phyloP scores from a whole-genome alignment of 2,329 filamentous ascomycete genomes.

The Trichophyton schoenleinii region DNA sequence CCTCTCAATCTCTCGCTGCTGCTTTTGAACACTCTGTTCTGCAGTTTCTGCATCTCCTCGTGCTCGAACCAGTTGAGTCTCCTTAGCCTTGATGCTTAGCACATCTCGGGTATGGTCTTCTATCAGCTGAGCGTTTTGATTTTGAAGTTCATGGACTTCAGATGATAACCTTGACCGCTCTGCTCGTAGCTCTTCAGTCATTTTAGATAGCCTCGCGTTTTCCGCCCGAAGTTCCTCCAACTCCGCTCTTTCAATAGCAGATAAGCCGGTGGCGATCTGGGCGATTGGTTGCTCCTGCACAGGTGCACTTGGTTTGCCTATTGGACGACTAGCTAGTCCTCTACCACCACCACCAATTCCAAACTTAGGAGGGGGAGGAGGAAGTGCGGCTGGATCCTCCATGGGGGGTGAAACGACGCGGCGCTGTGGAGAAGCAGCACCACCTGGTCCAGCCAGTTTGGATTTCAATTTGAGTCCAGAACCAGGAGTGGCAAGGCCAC shows the following conservation, averaged over 20 bases:
- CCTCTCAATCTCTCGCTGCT: conserved; percentile 79
- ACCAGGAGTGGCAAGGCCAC: conserved; percentile 31
- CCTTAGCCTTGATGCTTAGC: conserved; percentile 93
- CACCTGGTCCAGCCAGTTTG: conserved; percentile 32
- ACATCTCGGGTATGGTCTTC: conserved; percentile 95
- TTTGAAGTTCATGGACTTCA: conserved; percentile 87
- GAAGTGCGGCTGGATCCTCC: conserved; percentile 29
- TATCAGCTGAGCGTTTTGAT: conserved; percentile 91
- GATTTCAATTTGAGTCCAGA: conserved; percentile 33
- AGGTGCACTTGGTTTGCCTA: conserved; percentile 54
- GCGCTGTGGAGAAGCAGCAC: conserved; percentile 29
- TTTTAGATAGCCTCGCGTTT: conserved; percentile 62
- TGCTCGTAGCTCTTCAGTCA: conserved; percentile 67
- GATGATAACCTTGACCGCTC: conserved; percentile 72
- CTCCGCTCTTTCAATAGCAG: conserved; percentile 76
- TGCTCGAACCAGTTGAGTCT: conserved; percentile 88
- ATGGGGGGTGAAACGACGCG: conserved; percentile 34
- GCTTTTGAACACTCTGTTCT: conserved; percentile 70
- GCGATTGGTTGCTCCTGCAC: conserved; percentile 37
- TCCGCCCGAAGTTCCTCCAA: conserved; percentile 75
- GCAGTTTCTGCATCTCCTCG: conserved; percentile 80
- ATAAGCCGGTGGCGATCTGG: conserved; percentile 49
- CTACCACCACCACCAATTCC: conserved; percentile 47
- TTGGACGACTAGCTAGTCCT: conserved; percentile 72
- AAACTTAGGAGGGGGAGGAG: conserved; percentile 46